These are phyloP conservation scores for Cystofilobasidium macerans DNA, from an alignment of 768 basidiomycete genomes.

Conservation along the genomic window DNA sequence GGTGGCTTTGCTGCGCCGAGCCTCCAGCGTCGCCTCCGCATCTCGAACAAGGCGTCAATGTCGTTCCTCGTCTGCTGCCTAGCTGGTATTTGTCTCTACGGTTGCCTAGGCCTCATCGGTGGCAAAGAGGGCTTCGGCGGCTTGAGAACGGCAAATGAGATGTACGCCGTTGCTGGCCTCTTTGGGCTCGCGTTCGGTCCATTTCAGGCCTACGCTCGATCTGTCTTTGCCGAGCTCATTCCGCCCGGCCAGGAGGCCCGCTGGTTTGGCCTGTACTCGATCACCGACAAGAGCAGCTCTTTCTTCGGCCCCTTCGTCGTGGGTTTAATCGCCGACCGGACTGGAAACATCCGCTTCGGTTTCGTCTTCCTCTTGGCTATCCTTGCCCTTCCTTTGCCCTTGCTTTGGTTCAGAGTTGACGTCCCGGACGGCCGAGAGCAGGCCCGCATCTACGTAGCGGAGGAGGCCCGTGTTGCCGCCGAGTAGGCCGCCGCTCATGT, in stretches of 20 bases:
- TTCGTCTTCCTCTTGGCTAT: slow-evolving; percentile 79
- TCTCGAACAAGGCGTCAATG: slow-evolving; percentile 60
- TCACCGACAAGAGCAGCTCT: slow-evolving; percentile 70
- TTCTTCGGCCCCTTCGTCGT: slow-evolving; percentile 86
- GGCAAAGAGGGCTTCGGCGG: slow-evolving; percentile 51
- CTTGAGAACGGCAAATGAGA: slow-evolving; percentile 65
- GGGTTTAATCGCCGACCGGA: slow-evolving; percentile 72
- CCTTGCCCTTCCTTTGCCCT: slow-evolving; percentile 68
- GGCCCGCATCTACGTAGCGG: slow-evolving; percentile 38
- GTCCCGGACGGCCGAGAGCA: slow-evolving; percentile 54
- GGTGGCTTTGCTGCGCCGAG: slow-evolving; percentile 47
- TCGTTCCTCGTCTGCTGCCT: slow-evolving; percentile 57
- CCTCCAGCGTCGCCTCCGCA: slow-evolving; percentile 54
- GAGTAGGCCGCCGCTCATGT: too few relatives aligned
- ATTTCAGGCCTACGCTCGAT: slow-evolving; percentile 74
- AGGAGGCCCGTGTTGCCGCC: slow-evolving; percentile 4
- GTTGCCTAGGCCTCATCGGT: slow-evolving; percentile 37
- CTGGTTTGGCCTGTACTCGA: slow-evolving; percentile 75
- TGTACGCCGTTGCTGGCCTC: slow-evolving; percentile 70
- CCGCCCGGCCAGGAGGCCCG: slow-evolving; percentile 64
- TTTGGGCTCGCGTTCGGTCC: slow-evolving; percentile 69
- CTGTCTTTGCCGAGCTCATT: slow-evolving; percentile 74
- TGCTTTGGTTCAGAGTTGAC: slow-evolving; percentile 55
- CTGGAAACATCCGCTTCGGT: slow-evolving; percentile 81
- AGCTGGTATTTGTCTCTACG: slow-evolving; percentile 62